A percentile compares a stretch with the other conserved stretches of the same genome.
phyloP scores from a whole-genome alignment of 176 grass and related monocot genomes.

The Triticum urartu region DNA sequence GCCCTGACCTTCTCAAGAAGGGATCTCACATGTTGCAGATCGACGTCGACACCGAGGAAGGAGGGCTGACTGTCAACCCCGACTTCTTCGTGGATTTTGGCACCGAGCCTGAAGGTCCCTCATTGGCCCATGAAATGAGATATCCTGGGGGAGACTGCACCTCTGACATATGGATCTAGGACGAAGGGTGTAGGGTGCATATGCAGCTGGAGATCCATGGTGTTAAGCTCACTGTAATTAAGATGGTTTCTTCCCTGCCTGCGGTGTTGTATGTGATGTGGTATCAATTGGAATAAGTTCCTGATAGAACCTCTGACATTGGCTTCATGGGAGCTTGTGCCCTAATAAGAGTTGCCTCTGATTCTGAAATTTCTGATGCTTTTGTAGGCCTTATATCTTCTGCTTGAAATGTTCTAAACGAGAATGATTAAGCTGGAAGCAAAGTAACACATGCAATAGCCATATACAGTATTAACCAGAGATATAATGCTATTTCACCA shows the following conservation, averaged over 20 bases:
- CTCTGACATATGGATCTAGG: slow-evolving; percentile 97
- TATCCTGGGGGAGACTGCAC: slow-evolving; percentile 98
- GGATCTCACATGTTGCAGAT: slow-evolving; percentile 94
- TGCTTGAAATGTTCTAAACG: neutral
- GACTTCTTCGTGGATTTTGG: slow-evolving; percentile 93
- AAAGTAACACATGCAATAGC: neutral
- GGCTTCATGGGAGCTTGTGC: slow-evolving; percentile 2
- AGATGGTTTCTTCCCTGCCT: neutral
- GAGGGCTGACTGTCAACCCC: slow-evolving; percentile 72
- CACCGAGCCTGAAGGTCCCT: slow-evolving; percentile 66
- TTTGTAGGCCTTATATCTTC: neutral
- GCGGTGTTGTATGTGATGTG: neutral
- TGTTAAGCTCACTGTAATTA: slow-evolving; percentile 32
- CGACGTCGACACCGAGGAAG: slow-evolving; percentile 69
- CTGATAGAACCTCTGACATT: neutral
- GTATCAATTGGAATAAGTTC: slow-evolving; percentile 15
- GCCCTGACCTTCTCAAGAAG: slow-evolving; percentile 68
- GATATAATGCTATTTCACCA: neutral
- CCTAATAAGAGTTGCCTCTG: slow-evolving; percentile 35
- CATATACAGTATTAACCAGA: neutral
- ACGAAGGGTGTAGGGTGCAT: neutral
- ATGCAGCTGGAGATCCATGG: neutral
- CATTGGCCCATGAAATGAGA: slow-evolving; percentile 94
- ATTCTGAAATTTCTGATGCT: slow-evolving; percentile 16
- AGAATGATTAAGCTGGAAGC: neutral